Percentiles rank a stretch among this genome's conserved stretches.
These are phyloP conservation scores for Xanthoceras sorbifolium DNA, from an alignment of 345 rosid species.

Conservation along the genomic window DNA sequence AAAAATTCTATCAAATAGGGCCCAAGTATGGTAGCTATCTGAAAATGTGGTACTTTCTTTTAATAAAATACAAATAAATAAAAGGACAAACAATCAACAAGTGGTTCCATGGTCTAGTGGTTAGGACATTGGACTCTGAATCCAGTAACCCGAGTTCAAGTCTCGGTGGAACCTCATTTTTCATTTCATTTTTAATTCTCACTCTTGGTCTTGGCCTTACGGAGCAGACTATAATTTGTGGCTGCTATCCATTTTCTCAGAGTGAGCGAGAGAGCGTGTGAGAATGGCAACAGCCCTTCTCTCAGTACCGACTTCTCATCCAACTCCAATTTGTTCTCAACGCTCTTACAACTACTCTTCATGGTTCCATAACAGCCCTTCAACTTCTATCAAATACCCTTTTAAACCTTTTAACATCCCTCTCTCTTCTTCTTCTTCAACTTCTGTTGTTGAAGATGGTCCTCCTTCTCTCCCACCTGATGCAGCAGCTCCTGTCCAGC, in stretches of 20 bases:
- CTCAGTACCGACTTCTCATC: conserved; percentile 38
- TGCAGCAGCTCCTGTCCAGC: conserved; percentile 23
- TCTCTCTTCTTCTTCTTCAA: conserved; percentile 35
- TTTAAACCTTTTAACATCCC: conserved; percentile 34
- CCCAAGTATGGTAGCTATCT: too few species aligned
- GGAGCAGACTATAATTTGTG: neutral
- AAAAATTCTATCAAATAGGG: too few species aligned
- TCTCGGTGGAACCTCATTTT: conserved; percentile 82
- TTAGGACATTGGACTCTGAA: conserved; percentile 98
- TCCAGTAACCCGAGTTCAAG: conserved; percentile 99
- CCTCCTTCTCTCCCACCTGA: conserved; percentile 28
- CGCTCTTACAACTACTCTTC: conserved; percentile 22
- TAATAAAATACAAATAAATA: too few species aligned
- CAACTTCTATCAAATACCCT: conserved; percentile 28
- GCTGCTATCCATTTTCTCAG: neutral
- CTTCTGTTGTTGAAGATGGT: conserved; percentile 42
- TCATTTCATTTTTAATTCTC: neutral
- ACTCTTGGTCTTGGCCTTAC: neutral
- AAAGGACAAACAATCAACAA: neutral
- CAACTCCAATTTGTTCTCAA: conserved; percentile 23
- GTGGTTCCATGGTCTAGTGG: conserved; percentile 89
- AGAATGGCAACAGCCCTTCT: conserved; percentile 48
- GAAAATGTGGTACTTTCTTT: too few species aligned
- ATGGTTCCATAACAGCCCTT: conserved; percentile 17
- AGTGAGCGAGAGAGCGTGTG: neutral